Evolutionary conservation across 768 basidiomycete species (phyloP), one percentile per base, ranked within the genome.

Genomic region (Lactifluus echinatus): DNA sequence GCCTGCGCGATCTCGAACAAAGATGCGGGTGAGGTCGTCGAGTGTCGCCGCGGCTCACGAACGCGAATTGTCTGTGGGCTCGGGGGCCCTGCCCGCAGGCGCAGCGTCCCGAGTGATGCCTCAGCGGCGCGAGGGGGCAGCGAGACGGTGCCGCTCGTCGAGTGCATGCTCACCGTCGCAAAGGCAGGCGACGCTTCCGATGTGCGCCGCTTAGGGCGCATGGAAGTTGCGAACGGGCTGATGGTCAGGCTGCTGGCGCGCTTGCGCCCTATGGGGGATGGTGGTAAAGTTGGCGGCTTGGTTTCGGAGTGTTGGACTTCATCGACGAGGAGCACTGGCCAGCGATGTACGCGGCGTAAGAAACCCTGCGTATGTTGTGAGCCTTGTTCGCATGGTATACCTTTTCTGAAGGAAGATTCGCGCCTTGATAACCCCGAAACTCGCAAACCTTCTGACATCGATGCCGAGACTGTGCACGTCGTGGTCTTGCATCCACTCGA

Each of bases 381-480:
- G 55, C 40, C 17, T 33, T 15, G 5, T 39, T 12, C 5, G n/a
- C 39, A 8, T 26, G 40, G 33, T 2, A 19, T 2, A 6, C 14
- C 29, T 31, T 23, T 52, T 31, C 21, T 33, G 24, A 29, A 47
- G 21, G 49, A 29, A 47, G 14, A 43, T 42, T 11, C 63, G 15
- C 68, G 83, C 89, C 73, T 99, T 99, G 73, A 99, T 95, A 23
- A 98, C 89, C 5, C 96, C 96, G 66, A 98, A 99, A 59, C 89
- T 93, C 17, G 92, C 84, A 70, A 99, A 96, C n/a, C 96, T 82
- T 8, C 95, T 82, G 8, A 90, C 79, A 68, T 99, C 96, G 51
- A 98, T 85, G 2, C 89, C 91, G 21, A 84, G 70, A 6, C 75
- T 72, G 48, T 84, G 79, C 17, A 93, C 81, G 21, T 83, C 74